phyloP scores from a whole-genome alignment of 2,329 filamentous ascomycete species.

The Colletotrichum coccodes region DNA sequence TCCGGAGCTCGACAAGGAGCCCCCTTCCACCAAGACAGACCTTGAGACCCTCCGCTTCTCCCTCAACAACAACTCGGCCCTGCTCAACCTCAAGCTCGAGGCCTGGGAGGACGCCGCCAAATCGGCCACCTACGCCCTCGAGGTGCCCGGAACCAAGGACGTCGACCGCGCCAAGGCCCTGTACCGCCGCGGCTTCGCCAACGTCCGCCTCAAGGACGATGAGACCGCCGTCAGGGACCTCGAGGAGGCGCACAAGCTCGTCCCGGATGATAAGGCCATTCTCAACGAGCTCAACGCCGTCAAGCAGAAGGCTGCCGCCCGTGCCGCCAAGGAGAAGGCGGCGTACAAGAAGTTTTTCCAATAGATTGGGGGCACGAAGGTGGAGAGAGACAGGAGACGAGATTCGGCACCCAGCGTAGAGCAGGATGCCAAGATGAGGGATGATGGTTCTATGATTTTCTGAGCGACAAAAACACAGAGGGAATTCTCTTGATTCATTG shows the following conservation, averaged over 20 bases:
- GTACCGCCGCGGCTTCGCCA: constrained; percentile 84
- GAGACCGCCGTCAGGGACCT: constrained; percentile 82
- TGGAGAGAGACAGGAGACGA: background rate
- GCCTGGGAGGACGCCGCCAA: constrained; percentile 76
- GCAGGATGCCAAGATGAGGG: background rate
- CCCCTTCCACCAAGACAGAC: constrained; percentile 72
- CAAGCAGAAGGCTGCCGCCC: constrained; percentile 79
- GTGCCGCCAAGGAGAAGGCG: constrained; percentile 89
- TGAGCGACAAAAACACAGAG: constrained; percentile 16
- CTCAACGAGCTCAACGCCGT: constrained; percentile 79
- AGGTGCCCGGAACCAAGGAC: constrained; percentile 72
- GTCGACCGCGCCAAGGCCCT: constrained; percentile 89
- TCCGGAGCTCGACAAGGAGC: constrained; percentile 77
- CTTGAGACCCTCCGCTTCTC: constrained; percentile 80
- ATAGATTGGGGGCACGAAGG: constrained; percentile 38
- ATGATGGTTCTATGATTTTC: constrained; percentile 9
- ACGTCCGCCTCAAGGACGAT: constrained; percentile 82
- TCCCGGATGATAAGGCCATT: constrained; percentile 80
- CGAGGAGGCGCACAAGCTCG: constrained; percentile 78
- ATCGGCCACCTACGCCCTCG: constrained; percentile 79
- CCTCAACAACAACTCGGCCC: constrained; percentile 88
- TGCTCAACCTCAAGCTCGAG: constrained; percentile 85
- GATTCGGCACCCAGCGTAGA: background rate
- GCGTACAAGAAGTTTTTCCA: constrained; percentile 92
- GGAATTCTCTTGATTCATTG: background rate